Evolutionary conservation across 495 filamentous ascomycete genomes (phyloP), one percentile per base, ranked within the genome.

Genomic region (Penicillium paradoxum): DNA sequence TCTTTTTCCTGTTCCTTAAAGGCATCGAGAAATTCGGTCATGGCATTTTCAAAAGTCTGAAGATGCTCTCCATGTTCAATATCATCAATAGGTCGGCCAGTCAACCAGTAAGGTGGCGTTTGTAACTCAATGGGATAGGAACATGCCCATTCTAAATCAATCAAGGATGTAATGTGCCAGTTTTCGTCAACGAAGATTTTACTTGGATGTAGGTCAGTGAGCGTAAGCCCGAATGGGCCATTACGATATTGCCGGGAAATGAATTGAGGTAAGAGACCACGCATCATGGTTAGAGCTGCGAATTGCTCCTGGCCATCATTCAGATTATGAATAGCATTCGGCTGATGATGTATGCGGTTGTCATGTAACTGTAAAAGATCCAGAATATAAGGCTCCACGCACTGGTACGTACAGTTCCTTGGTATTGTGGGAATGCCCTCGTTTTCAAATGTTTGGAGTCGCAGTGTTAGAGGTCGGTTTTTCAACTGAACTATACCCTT

Each of bases 141-240:
- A 42, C 60, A 71, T 15, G 59, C 58, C 62, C 55, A 71, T 57
- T 71, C 65, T 10, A 64, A 48, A 45, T 71, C 62, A 18, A 70
- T 51, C 6, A 71, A 30, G 37, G 39, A 65, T 3, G 37, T 60
- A 33, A 65, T 67, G 19, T 62, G 55, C 58, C 58, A 64, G 5
- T 64, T 7, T 10, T 38, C 48, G 32, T 67, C 53, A 9, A 63
- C 58, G 15, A 65, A 56, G 14, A 68, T 68, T n/a, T 42, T 42
- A 24, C 39, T 42, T 2, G 39, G 9, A 18, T 42, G 39, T 4
- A 42, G 39, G 6, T 42, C 39, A 1, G 39, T 42, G 13, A 42
- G 21, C 6, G 10, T 25, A 8, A n/a, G 14, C 4, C 24, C 13
- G 9, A 42, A 42, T n/a, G 39, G 39, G 2, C 21, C 39, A 14